Conservation (phyloP, 306 rosid genomes). For the Acacia acuminata region DNA sequence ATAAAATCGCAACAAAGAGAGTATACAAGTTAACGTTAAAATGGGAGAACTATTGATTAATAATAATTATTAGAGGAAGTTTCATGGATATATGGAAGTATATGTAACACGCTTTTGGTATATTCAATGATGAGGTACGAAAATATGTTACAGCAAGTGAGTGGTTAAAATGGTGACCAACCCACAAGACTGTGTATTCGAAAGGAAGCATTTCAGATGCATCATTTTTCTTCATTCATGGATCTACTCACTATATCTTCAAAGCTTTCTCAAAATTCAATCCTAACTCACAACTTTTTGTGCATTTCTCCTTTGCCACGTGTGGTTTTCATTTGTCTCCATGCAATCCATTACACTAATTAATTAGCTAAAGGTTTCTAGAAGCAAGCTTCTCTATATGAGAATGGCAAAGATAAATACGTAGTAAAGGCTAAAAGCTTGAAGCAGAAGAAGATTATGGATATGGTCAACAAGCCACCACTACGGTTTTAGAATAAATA, state of each 20-base stretch:
- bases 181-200: constrained; percentile 45
- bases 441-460: neutral
- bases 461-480: no score
- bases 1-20: neutral
- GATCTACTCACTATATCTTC: constrained; percentile 33
- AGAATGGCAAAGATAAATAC: neutral
- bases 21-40: neutral
- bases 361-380: neutral
- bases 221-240: constrained; percentile 17
- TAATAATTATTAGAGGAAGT: neutral
- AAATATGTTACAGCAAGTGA: constrained; percentile 43
- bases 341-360: neutral
- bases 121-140: neutral
- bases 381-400: neutral
- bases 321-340: neutral
- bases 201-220: constrained; percentile 28
- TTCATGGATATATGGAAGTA: neutral
- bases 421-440: neutral
- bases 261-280: constrained; percentile 48
- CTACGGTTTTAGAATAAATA: no score
- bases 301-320: neutral
- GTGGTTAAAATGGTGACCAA: constrained; percentile 91
- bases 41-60: neutral
- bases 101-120: neutral
- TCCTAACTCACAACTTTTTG: constrained; percentile 64